Evolutionary conservation across 2,329 filamentous ascomycete species (phyloP).

Genomic region (Cercospora sp.): DNA sequence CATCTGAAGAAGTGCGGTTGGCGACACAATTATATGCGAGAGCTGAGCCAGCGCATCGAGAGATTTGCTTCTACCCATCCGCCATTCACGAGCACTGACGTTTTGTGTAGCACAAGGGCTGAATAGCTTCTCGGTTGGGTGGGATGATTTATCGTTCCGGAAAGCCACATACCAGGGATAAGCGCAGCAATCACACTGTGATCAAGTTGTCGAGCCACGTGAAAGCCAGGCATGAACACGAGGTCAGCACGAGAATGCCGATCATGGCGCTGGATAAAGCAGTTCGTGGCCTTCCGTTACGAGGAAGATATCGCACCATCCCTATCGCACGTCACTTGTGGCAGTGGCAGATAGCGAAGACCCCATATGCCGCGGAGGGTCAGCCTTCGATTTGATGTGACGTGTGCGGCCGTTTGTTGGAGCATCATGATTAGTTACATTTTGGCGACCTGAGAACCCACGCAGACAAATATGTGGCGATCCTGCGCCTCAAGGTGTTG

Average conservation of each 20-base stretch:
- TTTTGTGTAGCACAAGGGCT: not conserved
- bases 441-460: not conserved
- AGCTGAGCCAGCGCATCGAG: not conserved
- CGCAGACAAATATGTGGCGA: not conserved
- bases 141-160: not conserved
- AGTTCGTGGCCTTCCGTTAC: not conserved
- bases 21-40: not conserved
- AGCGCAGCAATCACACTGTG: not conserved
- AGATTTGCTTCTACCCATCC: not conserved
- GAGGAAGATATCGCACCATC: not conserved
- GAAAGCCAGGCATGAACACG: not conserved
- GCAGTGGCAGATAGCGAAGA: not conserved
- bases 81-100: conserved; percentile 4
- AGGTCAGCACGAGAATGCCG: not conserved
- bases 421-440: not conserved
- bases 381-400: not conserved
- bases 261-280: not conserved
- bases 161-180: not conserved
- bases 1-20: not conserved
- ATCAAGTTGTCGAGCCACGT: not conserved
- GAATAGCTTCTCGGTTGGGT: not conserved
- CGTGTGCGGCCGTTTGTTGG: not conserved
- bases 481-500: not conserved
- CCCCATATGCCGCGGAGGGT: not conserved
- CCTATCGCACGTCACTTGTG: not conserved